phyloP scores from a whole-genome alignment of 176 grass and related monocot genomes.

The Oryza nivara region DNA sequence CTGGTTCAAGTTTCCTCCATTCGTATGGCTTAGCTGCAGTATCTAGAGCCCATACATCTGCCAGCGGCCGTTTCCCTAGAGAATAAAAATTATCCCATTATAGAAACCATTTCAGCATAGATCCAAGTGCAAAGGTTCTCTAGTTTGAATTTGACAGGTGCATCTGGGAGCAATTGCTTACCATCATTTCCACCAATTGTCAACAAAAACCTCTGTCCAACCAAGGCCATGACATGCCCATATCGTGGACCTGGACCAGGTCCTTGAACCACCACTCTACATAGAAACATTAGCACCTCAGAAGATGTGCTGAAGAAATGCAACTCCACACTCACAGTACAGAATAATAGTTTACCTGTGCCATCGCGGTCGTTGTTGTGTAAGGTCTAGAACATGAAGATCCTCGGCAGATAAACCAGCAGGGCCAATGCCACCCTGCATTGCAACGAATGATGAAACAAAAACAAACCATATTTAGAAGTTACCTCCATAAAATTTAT shows the following conservation, averaged over 20 bases:
- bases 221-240: constrained; percentile 99
- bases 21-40: constrained; percentile 99
- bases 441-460: constrained; percentile 16
- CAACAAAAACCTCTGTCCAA: constrained; percentile 98
- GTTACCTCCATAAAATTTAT: not conserved
- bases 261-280: constrained; percentile 98
- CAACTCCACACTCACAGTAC: constrained; percentile 11
- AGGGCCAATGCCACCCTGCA: constrained; percentile 98
- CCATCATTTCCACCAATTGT: constrained; percentile 99
- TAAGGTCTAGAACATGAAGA: constrained; percentile 99
- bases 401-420: constrained; percentile 99
- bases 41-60: constrained; percentile 99
- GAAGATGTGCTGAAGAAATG: constrained; percentile 29
- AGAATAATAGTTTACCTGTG: constrained; percentile 77
- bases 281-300: constrained; percentile 45
- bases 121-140: constrained; percentile 11
- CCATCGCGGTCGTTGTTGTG: constrained; percentile 96
- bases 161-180: constrained; percentile 46
- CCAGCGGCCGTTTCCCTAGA: constrained; percentile 87
- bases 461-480: constrained; percentile 11
- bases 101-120: constrained; percentile 7
- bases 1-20: constrained; percentile 99
- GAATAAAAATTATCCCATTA: constrained; percentile 35
- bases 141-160: constrained; percentile 29
- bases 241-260: constrained; percentile 98